phyloP scores from a whole-genome alignment of 2,329 filamentous ascomycete genomes.

The Colletotrichum melonis region DNA sequence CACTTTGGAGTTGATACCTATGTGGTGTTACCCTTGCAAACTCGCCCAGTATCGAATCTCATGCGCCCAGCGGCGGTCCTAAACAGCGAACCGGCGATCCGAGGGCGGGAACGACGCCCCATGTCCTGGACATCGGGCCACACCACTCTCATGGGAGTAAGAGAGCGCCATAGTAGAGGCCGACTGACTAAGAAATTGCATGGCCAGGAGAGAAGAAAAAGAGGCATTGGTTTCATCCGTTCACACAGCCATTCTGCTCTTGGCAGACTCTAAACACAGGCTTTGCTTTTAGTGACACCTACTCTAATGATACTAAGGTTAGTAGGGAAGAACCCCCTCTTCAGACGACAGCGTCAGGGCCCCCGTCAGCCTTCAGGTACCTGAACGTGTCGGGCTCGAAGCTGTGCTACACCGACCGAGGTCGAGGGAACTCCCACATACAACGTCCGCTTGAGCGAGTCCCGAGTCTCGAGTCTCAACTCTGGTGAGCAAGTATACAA shows the following conservation, averaged over 20 bases:
- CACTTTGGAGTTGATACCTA: too few species aligned
- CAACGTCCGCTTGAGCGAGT: background rate
- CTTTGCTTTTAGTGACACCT: background rate
- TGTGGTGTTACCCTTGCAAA: background rate
- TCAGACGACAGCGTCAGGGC: background rate
- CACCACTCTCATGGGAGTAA: background rate
- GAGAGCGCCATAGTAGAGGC: background rate
- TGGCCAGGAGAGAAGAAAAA: background rate
- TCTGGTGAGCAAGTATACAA: background rate
- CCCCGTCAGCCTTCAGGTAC: background rate
- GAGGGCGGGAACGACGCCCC: conserved; percentile 7
- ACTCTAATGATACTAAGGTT: conserved; percentile 8
- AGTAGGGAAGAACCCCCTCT: background rate
- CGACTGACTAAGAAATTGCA: background rate
- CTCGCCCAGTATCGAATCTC: conserved; percentile 23
- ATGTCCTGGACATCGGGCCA: background rate
- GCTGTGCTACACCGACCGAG: conserved; percentile 1
- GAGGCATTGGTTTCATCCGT: background rate
- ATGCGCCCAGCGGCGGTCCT: conserved; percentile 25
- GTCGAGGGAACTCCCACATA: background rate
- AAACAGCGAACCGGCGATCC: conserved; percentile 17
- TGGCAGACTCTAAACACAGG: background rate
- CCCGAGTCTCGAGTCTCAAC: background rate
- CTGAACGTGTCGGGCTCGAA: conserved; percentile 2
- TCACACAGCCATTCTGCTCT: background rate